These are phyloP conservation scores for Stagonosporopsis cucurbitacearum DNA, from an alignment of 2,329 filamentous ascomycete genomes.

Conservation along the genomic window DNA sequence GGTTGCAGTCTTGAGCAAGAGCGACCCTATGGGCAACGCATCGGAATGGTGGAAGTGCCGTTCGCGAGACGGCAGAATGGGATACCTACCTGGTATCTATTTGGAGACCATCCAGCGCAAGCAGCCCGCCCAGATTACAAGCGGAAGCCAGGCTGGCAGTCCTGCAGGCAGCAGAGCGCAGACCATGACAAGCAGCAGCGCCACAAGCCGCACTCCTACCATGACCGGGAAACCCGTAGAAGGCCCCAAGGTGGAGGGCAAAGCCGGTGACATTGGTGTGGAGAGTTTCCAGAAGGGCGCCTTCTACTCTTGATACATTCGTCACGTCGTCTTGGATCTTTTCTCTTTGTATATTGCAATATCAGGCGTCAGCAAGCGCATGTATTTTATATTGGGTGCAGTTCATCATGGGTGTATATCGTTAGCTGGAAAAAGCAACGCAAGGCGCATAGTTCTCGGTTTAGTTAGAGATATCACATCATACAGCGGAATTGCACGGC, in stretches of 20 bases:
- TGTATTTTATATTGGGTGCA: constrained; percentile 12
- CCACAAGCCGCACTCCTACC: constrained; percentile 51
- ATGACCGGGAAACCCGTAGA: constrained; percentile 55
- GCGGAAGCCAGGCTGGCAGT: constrained; percentile 50
- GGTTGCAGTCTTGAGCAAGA: constrained; percentile 91
- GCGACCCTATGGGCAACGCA: constrained; percentile 86
- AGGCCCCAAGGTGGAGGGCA: constrained; percentile 61
- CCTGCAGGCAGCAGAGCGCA: constrained; percentile 58
- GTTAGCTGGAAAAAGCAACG: constrained; percentile 34
- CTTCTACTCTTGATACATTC: constrained; percentile 64
- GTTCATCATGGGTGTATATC: constrained; percentile 16
- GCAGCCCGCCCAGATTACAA: constrained; percentile 56
- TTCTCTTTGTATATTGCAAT: constrained; percentile 20
- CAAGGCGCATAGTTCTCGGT: constrained; percentile 22
- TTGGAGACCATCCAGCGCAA: constrained; percentile 75
- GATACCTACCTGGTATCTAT: constrained; percentile 91
- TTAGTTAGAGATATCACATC: constrained; percentile 21
- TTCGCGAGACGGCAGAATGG: constrained; percentile 85
- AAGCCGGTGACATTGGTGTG: constrained; percentile 68
- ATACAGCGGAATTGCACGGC: not conserved
- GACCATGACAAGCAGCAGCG: constrained; percentile 60
- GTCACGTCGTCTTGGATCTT: constrained; percentile 10
- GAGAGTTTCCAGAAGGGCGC: constrained; percentile 76
- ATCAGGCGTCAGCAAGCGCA: constrained; percentile 10
- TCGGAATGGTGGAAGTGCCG: constrained; percentile 98